Evolutionary conservation across 78 protist genomes (phyloP).

Genomic region (Mastigamoeba balamuthi): DNA sequence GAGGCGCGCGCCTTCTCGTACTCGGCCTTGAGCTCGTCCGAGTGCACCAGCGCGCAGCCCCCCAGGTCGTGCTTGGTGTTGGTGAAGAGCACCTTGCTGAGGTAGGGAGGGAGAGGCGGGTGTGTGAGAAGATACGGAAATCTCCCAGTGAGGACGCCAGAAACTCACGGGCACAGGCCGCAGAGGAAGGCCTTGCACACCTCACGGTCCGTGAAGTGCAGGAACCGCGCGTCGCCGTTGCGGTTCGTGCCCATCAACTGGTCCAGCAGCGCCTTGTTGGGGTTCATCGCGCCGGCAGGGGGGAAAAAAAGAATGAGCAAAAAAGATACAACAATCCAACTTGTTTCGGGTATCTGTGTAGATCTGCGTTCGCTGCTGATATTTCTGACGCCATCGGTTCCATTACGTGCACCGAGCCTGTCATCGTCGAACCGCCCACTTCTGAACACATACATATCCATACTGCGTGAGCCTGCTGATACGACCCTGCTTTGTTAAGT

Average conservation of each 20-base stretch:
- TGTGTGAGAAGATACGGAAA: background rate
- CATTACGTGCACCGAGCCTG: too few species aligned
- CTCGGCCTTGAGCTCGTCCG: background rate
- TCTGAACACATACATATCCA: too few species aligned
- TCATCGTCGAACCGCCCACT: too few species aligned
- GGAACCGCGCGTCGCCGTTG: background rate
- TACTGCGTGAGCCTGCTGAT: too few species aligned
- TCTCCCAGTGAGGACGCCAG: background rate
- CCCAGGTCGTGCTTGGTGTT: background rate
- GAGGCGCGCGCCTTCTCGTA: background rate
- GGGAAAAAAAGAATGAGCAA: too few species aligned
- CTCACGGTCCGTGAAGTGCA: background rate
- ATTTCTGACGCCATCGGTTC: too few species aligned
- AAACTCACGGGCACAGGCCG: background rate
- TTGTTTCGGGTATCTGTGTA: too few species aligned
- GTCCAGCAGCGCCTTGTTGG: background rate
- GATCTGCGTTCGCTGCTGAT: too few species aligned
- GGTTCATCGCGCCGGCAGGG: too few species aligned
- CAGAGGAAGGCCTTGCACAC: slow-evolving; percentile 5
- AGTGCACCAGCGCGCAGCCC: background rate
- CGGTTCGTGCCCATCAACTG: background rate
- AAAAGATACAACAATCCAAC: too few species aligned
- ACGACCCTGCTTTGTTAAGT: too few species aligned
- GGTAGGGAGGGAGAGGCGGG: background rate
- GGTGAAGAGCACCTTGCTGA: background rate